phyloP scores from a whole-genome alignment of 1,284 basidiomycete species.

The Agroathelia rolfsii region DNA sequence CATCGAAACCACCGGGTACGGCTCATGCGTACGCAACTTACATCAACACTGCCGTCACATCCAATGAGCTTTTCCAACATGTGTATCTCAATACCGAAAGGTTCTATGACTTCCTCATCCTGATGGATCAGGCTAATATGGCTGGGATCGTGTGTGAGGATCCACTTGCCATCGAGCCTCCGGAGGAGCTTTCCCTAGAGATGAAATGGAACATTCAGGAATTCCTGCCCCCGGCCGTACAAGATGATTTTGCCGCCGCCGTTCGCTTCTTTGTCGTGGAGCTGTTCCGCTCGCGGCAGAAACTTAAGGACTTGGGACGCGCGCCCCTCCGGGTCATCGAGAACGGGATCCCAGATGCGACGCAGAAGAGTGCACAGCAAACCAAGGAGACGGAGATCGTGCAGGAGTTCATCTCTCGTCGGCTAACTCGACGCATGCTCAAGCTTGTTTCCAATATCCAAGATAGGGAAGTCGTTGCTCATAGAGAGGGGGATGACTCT shows the following conservation, averaged over 20 bases:
- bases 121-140: conserved; percentile 94
- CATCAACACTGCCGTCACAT: conserved; percentile 86
- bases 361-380: conserved; percentile 60
- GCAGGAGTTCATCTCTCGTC: conserved; percentile 69
- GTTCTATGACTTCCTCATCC: conserved; percentile 92
- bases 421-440: conserved; percentile 77
- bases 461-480: no score
- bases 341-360: conserved; percentile 54
- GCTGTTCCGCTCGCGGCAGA: conserved; percentile 73
- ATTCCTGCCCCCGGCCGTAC: conserved; percentile 83
- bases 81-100: conserved; percentile 81
- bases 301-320: conserved; percentile 45
- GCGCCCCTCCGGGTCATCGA: conserved; percentile 71
- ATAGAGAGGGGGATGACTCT: conserved; percentile 53
- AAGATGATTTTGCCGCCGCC: conserved; percentile 67
- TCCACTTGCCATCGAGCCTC: conserved; percentile 56
- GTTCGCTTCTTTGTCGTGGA: conserved; percentile 84
- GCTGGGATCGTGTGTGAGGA: conserved; percentile 84
- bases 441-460: conserved; percentile 63
- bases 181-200: conserved; percentile 63
- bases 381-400: conserved; percentile 60
- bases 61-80: conserved; percentile 94
- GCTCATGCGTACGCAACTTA: conserved; percentile 95
- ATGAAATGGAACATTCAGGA: conserved; percentile 94
- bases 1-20: conserved; percentile 91